A percentile compares a stretch with the other conserved stretches of the same genome.
Conservation (phyloP, 495 filamentous ascomycete genomes). For the Penicillium lividum region DNA sequence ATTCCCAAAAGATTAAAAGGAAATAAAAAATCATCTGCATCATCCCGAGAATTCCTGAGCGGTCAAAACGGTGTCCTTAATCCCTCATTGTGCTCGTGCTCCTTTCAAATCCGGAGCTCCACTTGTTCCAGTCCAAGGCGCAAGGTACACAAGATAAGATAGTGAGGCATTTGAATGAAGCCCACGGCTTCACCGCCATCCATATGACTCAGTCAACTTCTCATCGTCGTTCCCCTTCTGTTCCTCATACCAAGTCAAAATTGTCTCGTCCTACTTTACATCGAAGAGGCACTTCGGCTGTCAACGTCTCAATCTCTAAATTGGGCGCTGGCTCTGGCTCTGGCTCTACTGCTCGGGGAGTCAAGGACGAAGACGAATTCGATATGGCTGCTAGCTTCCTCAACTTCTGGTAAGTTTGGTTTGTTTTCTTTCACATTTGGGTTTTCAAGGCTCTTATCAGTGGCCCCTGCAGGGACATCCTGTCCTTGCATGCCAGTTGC, state of each 20-base stretch:
- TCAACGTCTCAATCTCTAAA: conserved; percentile 40
- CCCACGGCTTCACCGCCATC: conserved; percentile 41
- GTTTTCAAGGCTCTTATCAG: conserved; percentile 26
- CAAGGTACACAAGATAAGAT: conserved; percentile 35
- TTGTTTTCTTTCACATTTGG: conserved; percentile 10
- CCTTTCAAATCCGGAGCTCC: conserved; percentile 2
- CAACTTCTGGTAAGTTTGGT: conserved; percentile 61
- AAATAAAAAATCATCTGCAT: not conserved
- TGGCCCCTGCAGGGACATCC: conserved; percentile 19
- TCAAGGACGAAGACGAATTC: conserved; percentile 45
- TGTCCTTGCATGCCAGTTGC: conserved; percentile 27
- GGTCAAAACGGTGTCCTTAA: not conserved
- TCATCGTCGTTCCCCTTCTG: conserved; percentile 38
- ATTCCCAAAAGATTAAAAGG: not conserved
- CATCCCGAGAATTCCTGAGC: conserved; percentile 6
- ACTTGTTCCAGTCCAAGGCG: not conserved
- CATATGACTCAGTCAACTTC: conserved; percentile 46
- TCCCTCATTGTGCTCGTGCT: not conserved
- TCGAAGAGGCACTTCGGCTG: conserved; percentile 39
- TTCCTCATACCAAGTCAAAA: conserved; percentile 37
- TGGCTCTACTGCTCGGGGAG: conserved; percentile 12
- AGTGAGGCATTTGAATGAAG: conserved; percentile 33
- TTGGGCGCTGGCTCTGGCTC: conserved; percentile 36
- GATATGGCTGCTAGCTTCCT: conserved; percentile 64
- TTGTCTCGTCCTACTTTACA: conserved; percentile 36